Percentiles rank a stretch among this genome's conserved stretches.
phyloP scores from a whole-genome alignment of 1,139 yeast species.

The Geotrichum fermentans region DNA sequence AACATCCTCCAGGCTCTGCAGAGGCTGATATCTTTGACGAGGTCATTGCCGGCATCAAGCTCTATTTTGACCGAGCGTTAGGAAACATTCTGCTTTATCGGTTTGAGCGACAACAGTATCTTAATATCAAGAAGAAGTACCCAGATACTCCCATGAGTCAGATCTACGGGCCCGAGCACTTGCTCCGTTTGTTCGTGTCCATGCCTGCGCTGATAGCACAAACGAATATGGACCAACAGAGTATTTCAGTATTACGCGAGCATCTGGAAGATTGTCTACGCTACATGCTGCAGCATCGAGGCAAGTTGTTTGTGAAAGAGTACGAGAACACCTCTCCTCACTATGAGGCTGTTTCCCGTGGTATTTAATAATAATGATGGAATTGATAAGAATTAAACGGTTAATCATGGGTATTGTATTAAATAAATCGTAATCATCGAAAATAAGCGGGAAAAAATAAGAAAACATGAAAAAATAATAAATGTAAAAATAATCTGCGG shows the following conservation, averaged over 20 bases:
- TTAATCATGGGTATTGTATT: neutral
- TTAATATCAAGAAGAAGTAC: slow-evolving; percentile 47
- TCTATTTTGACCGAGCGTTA: slow-evolving; percentile 73
- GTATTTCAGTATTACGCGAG: slow-evolving; percentile 52
- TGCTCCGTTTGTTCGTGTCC: slow-evolving; percentile 65
- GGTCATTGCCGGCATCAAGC: slow-evolving; percentile 58
- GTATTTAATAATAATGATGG: slow-evolving; percentile 23
- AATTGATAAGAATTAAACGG: neutral
- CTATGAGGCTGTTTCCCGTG: slow-evolving; percentile 48
- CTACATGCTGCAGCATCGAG: slow-evolving; percentile 46
- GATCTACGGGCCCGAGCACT: slow-evolving; percentile 72
- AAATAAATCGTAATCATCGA: neutral
- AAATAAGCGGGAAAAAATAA: neutral
- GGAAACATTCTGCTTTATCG: slow-evolving; percentile 74
- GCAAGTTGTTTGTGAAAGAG: slow-evolving; percentile 44
- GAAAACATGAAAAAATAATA: neutral
- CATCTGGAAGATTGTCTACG: slow-evolving; percentile 52
- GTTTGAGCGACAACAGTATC: slow-evolving; percentile 77
- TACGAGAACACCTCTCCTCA: slow-evolving; percentile 59
- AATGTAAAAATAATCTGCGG: neutral
- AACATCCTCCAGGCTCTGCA: slow-evolving; percentile 34
- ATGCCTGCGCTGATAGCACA: slow-evolving; percentile 76
- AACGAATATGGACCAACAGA: slow-evolving; percentile 74
- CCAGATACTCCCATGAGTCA: slow-evolving; percentile 41
- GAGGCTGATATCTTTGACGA: slow-evolving; percentile 60